Base-by-base conservation (phyloP, 306 rosid species). In the Lithocarpus polystachyus region DNA sequence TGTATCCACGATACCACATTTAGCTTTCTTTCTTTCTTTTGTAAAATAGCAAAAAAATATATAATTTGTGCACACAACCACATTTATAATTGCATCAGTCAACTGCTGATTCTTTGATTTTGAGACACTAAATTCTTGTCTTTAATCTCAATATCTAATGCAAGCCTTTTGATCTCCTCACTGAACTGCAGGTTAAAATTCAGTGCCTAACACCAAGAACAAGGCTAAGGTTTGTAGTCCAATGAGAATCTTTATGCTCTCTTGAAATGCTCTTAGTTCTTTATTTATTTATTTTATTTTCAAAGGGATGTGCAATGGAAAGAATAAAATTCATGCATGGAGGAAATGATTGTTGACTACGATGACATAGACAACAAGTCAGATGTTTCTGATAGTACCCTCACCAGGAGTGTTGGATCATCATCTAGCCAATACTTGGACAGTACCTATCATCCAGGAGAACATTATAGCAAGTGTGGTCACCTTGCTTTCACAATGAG, bases 271-370 rank as follows among this genome's bases (percentile, higher is more conserved):
- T 57, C 26, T 56, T 24, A 22, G 33, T 48, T 52, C 56, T 64
- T 5, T n/a, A 33, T 35, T 20, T 52, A 29, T 62, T 22, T 2
- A 33, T 62, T 55, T 48, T 79, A 14, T 51, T 65, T 72, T 54
- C 64, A 55, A 48, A 75, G 84, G 73, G 77, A 80, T 71, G 72
- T 57, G 23, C 31, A 75, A 76, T 19, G 71, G 68, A 77, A 75
- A 70, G 76, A 80, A 53, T 33, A 62, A 29, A 82, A 45, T 61
- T 86, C 85, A 56, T 64, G 56, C 40, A 43, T 73, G 80, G 92
- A 89, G 52, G 90, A 87, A 81, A 82, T 84, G 83, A 87, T 82
- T 73, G 79, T 80, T 43, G 84, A 87, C 75, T 76, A 77, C 77
- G 84, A 86, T 76, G 89, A 84, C 51, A 48, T 80, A 20, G 86